These are phyloP conservation scores for Aspergillus sergii DNA, from an alignment of 2,329 filamentous ascomycete species.

Conservation along the genomic window DNA sequence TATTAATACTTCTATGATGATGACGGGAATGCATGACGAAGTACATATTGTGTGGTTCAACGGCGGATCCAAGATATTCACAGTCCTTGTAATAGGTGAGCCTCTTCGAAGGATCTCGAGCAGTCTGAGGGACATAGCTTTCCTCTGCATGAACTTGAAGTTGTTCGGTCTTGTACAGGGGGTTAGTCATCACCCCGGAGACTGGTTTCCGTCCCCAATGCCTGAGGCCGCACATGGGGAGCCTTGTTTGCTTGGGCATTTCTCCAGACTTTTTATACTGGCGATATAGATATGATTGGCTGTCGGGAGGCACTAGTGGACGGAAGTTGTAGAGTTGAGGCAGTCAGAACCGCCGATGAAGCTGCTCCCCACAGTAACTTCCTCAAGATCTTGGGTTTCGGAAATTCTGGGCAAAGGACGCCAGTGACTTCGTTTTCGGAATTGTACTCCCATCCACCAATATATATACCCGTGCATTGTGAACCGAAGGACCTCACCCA, in stretches of 20 bases:
- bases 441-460: not conserved
- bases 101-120: not conserved
- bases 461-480: not conserved
- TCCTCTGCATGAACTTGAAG: not conserved
- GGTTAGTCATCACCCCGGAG: not conserved
- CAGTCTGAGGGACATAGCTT: not conserved
- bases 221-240: not conserved
- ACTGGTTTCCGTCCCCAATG: not conserved
- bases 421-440: not conserved
- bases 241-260: not conserved
- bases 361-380: not conserved
- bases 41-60: not conserved
- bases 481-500: not conserved
- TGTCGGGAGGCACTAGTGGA: not conserved
- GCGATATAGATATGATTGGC: not conserved
- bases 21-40: conserved; percentile 1
- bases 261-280: not conserved
- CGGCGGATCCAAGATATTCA: not conserved
- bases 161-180: not conserved
- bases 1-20: conserved; percentile 8
- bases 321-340: not conserved
- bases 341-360: not conserved
- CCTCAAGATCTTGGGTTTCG: not conserved
- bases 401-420: not conserved
- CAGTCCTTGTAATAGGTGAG: not conserved